phyloP scores from a whole-genome alignment of 495 filamentous ascomycete species.

The Neurospora tetraspora region DNA sequence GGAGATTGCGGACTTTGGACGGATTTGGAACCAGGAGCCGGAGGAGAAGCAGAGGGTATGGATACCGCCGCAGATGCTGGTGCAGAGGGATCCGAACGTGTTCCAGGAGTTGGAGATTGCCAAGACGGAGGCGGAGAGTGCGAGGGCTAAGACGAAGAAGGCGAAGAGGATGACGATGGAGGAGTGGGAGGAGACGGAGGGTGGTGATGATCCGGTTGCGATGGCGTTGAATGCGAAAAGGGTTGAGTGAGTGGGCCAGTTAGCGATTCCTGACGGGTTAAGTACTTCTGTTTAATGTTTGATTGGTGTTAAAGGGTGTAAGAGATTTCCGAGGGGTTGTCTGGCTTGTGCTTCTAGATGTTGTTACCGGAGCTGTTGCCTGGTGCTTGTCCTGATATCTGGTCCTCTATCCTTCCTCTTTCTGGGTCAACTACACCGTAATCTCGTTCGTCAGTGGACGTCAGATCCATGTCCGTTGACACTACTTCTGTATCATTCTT shows the following conservation, averaged over 20 bases:
- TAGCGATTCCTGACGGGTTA: background rate
- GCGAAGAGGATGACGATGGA: background rate
- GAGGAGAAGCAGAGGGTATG: background rate
- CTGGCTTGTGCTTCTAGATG: background rate
- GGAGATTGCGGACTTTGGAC: background rate
- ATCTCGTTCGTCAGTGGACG: background rate
- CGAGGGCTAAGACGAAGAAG: background rate
- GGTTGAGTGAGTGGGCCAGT: background rate
- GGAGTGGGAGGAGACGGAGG: background rate
- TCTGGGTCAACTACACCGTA: background rate
- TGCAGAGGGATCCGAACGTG: background rate
- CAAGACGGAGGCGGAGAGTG: background rate
- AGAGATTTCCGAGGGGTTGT: background rate
- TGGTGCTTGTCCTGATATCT: background rate
- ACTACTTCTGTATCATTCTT: background rate
- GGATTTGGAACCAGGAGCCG: background rate
- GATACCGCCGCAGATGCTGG: background rate
- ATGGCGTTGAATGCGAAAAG: background rate
- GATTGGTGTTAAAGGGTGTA: background rate
- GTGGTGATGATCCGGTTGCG: background rate
- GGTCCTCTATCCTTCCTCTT: background rate
- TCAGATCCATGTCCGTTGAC: background rate
- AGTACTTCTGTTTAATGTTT: background rate
- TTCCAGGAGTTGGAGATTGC: background rate
- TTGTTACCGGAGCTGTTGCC: background rate